Evolutionary conservation across 176 grass and related monocot species (phyloP).

Genomic region (Lolium rigidum): DNA sequence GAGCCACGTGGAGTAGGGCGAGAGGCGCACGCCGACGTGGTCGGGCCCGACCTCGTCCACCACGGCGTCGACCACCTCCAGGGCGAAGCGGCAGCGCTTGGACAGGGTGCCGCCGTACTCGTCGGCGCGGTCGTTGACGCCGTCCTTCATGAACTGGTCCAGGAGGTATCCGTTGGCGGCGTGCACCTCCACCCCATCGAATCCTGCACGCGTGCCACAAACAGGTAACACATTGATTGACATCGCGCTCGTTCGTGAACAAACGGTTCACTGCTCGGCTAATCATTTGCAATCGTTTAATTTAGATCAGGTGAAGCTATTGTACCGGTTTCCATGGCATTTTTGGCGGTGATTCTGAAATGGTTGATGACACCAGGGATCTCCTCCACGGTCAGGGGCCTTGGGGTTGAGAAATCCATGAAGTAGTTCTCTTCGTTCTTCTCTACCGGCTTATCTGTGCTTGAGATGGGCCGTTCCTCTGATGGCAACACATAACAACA

Average conservation of each 20-base stretch:
- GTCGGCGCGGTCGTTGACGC: constrained; percentile 46
- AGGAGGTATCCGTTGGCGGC: constrained; percentile 42
- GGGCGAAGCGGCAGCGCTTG: constrained; percentile 45
- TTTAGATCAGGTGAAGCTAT: neutral
- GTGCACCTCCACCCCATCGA: constrained; percentile 51
- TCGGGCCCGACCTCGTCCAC: constrained; percentile 37
- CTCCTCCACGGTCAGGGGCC: constrained; percentile 41
- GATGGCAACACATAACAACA: neutral
- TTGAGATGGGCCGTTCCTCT: constrained; percentile 18
- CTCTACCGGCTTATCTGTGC: constrained; percentile 11
- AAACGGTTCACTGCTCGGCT: too few species aligned
- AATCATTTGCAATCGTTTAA: too few species aligned
- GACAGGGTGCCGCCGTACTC: constrained; percentile 41
- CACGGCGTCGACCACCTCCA: constrained; percentile 39
- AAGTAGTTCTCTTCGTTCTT: constrained; percentile 30
- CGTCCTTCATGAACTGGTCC: constrained; percentile 56
- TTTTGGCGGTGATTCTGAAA: constrained; percentile 43
- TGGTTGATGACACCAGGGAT: constrained; percentile 37
- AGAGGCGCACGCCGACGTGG: constrained; percentile 38
- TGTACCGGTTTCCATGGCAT: constrained; percentile 48
- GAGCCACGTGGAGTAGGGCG: constrained; percentile 35
- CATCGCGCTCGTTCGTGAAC: too few species aligned
- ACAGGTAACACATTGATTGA: too few species aligned
- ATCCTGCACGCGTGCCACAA: neutral
- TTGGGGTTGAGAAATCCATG: constrained; percentile 34